Evolutionary conservation across 2,329 filamentous ascomycete genomes (phyloP), one percentile per base, ranked within the genome.

Genomic region (Nothomitra cinnamomea): DNA sequence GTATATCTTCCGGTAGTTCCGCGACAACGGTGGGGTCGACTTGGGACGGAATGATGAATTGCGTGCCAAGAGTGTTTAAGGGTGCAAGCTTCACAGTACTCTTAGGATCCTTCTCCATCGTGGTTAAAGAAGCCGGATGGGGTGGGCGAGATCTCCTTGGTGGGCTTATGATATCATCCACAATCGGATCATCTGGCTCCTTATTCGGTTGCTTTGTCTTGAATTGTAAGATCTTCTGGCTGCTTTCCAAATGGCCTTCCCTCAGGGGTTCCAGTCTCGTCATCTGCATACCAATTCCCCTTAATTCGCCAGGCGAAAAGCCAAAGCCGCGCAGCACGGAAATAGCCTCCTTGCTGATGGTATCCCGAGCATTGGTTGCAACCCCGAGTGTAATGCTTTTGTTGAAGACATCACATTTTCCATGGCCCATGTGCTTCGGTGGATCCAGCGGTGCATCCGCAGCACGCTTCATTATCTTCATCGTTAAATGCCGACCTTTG

Each of bases 391-490:
- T 65, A 7, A 83, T 67, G 60, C 87, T 94, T 66, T 94, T 96
- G 70, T 87, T 96, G 71, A 89, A 94, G 0, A 81, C 85, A 63
- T 98, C 92, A 62, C 92, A 98, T 67, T 88, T 90, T 1, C 92
- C 92, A 66, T 96, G 92, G 0, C 92, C 92, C 1, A 98, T 74
- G 67, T 95, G 88, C 63, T 98, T 98, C 0, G 83, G 80, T 1
- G 92, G 87, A 64, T 96, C 89, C 15, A 95, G 69, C 0, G 92
- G 92, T 15, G 92, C 90, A 68, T 95, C 85, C 21, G 81, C 72
- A 15, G 89, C 80, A 57, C 90, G 80, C 57, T 84, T 79, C 88
- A 98, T 95, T 56, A 98, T 83, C 64, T 95, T 96, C 73, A 98
- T 80, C 0, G 88, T 95, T 51, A 98, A 72, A 57, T 94, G 86